Base-by-base conservation (phyloP, 2,329 filamentous ascomycete genomes). In the Alternaria rosae region DNA sequence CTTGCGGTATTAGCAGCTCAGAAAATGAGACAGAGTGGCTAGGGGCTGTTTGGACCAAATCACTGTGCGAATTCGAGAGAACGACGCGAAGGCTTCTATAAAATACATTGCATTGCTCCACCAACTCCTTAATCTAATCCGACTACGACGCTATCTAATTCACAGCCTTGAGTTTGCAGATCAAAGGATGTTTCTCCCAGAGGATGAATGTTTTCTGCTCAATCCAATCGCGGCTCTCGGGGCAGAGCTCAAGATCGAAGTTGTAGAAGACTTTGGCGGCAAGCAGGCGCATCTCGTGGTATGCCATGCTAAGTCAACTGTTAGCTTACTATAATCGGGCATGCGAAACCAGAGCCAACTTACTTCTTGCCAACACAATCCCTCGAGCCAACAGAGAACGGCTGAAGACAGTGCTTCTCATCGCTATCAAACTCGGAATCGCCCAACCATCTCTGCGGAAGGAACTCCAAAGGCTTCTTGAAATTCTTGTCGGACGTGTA, bases 361-460 rank as follows among this genome's bases (percentile, higher is more conserved):
- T 68, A 78, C 76, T 78, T 78, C 64, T 77, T 78, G 4, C 77
- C 77, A 20, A 80, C 41, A 50, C 78, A 80, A 43, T 79, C 74
- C 30, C 83, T 71, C 0, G 81, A 74, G 0, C 83, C 84, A 30
- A 79, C 72, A 1, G 77, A 80, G 65, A 85, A 85, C 1, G 82
- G 73, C 25, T 83, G 78, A 12, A 83, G 60, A n/a, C 72, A 80
- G 6, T 67, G 70, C 44, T 71, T 74, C 23, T 77, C 67, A 35
- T 79, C 76, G 13, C 65, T 62, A 0, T 61, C 68, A 17, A 69
- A 80, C 5, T 58, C 64, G 15, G 59, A 47, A 38, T 68, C 65
- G 0, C 69, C 71, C 4, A 80, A 54, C 81, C 82, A 84, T 21
- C 82, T 71, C 57, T 83, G 79, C 4, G 82, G 82, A 6, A 73